These are phyloP conservation scores for Schizophyllum amplum DNA, from an alignment of 1,284 basidiomycete species.

Conservation along the genomic window DNA sequence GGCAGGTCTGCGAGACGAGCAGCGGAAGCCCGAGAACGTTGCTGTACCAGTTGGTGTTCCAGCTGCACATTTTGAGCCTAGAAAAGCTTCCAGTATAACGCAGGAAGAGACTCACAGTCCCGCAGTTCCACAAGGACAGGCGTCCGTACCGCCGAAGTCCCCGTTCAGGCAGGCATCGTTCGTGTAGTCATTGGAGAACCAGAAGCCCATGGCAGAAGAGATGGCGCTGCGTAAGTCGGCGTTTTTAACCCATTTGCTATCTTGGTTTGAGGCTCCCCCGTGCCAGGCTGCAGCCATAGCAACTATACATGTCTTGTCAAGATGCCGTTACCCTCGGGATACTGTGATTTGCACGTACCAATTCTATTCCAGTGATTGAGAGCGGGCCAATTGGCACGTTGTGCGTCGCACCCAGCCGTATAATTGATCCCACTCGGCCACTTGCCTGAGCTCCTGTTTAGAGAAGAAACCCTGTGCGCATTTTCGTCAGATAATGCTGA, in stretches of 20 bases:
- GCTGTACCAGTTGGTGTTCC: slow-evolving; percentile 68
- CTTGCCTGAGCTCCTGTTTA: background rate
- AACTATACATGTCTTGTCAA: slow-evolving; percentile 20
- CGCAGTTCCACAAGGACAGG: slow-evolving; percentile 47
- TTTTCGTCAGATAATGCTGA: background rate
- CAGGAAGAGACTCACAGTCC: slow-evolving; percentile 30
- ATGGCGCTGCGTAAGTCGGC: slow-evolving; percentile 31
- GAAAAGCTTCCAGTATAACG: background rate
- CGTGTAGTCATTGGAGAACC: slow-evolving; percentile 56
- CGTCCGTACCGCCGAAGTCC: slow-evolving; percentile 37
- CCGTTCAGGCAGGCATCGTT: slow-evolving; percentile 35
- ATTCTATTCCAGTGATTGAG: slow-evolving; percentile 54
- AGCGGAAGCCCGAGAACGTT: slow-evolving; percentile 57
- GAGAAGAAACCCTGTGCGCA: background rate
- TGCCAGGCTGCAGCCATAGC: slow-evolving; percentile 51
- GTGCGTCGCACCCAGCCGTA: slow-evolving; percentile 24
- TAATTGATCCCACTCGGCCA: background rate
- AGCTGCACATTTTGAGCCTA: slow-evolving; percentile 14
- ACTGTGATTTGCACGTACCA: slow-evolving; percentile 29
- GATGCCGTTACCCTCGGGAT: background rate
- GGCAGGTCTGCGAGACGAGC: slow-evolving; percentile 45
- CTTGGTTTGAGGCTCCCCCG: slow-evolving; percentile 32
- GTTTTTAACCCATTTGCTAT: slow-evolving; percentile 32
- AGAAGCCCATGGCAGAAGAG: slow-evolving; percentile 49
- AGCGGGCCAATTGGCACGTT: slow-evolving; percentile 61